Percentiles rank a stretch among this genome's conserved stretches.
Evolutionary conservation across 192 early-diverging fungal species (phyloP).

Genomic region (Hyaloraphidium curvatum): DNA sequence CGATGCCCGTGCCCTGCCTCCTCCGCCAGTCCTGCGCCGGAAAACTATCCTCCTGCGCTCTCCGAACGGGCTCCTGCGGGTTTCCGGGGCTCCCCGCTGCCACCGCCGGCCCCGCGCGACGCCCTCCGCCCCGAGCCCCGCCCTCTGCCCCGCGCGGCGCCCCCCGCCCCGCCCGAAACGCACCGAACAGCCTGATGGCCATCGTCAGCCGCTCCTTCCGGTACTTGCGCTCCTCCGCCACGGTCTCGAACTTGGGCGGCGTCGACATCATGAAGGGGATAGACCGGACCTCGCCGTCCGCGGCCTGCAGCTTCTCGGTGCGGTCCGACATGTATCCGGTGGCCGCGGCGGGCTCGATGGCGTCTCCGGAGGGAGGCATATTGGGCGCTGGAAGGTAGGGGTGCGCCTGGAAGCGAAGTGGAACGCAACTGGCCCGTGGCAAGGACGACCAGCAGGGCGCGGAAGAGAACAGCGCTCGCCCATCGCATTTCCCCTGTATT

Average conservation of each 20-base stretch:
- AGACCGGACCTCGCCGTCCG: too few species aligned
- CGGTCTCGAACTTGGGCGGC: constrained; percentile 18
- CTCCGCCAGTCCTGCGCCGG: not conserved
- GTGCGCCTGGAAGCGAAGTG: too few species aligned
- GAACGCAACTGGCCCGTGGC: too few species aligned
- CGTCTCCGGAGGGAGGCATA: too few species aligned
- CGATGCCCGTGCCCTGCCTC: not conserved
- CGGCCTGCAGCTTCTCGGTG: too few species aligned
- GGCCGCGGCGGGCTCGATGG: too few species aligned
- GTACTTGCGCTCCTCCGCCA: constrained; percentile 27
- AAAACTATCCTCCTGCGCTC: not conserved
- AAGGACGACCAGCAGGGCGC: too few species aligned
- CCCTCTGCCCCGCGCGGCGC: not conserved
- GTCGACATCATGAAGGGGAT: constrained; percentile 21
- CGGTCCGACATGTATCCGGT: too few species aligned
- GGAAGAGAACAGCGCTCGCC: too few species aligned
- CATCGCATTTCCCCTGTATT: too few species aligned
- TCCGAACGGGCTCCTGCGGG: too few species aligned
- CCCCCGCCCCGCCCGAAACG: constrained; percentile 8
- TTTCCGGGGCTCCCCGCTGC: not conserved
- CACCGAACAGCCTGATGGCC: constrained; percentile 33
- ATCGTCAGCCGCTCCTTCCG: constrained; percentile 34
- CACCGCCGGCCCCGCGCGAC: not conserved
- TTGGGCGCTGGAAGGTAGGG: too few species aligned
- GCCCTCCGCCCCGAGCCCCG: not conserved